Base-by-base conservation (phyloP, 257 asterid species). In the Jacaranda mimosifolia region DNA sequence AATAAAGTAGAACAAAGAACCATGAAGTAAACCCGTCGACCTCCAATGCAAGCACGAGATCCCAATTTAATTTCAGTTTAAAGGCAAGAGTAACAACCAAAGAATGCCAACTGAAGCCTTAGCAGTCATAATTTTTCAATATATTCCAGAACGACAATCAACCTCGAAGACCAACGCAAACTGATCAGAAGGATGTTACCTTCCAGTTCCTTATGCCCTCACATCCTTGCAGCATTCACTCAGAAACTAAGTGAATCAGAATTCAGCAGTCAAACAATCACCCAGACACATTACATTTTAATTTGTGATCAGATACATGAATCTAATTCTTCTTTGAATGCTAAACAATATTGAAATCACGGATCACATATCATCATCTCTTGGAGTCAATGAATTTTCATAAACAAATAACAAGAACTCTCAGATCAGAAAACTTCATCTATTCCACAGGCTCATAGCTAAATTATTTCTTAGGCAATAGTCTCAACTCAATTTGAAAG, bases 371-470 rank as follows among this genome's bases (percentile, higher is more conserved):
- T 18, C 9, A 62, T 19, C 57, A 68, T 60, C 68, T 53, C 18
- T 32, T 56, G 40, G 32, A 55, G 26, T 13, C 6, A 2, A 45
- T 39, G 43, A 71, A 26, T 14, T 10, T 51, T 72, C 14, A 56
- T 10, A 40, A 43, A 55, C 8, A 45, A 57, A 69, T 6, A 70
- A 35, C 42, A 18, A n/a, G 36, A 55, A 7, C 21, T 62, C 32
- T 15, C 26, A 65, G 69, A 66, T 57, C 48, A 53, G 11, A 56
- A 19, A 46, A 66, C 64, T 72, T 36, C 60, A 66, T 66, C 57
- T 18, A 2, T 17, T 17, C 36, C 48, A 35, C 48, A 35, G 12
- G 57, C 56, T 59, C 17, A 17, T 0, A 66, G 70, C 26, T 72
- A 36, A 42, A 12, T 40, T 39, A 52, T n/a, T 8, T n/a, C 45